phyloP scores from a whole-genome alignment of 768 basidiomycete genomes.

The Dioszegia aurantiaca region DNA sequence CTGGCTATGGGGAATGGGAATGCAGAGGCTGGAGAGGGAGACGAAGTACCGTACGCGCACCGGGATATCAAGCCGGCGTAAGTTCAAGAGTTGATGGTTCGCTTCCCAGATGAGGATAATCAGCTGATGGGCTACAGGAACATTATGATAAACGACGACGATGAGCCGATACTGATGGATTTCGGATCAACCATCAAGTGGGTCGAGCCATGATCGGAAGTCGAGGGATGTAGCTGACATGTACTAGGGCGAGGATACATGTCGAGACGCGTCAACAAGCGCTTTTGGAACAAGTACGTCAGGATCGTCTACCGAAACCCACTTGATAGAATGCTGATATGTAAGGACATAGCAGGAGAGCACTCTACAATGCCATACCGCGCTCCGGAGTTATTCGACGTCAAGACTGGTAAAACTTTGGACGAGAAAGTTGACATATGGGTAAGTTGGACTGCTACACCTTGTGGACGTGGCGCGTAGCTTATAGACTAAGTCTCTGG shows the following conservation, averaged over 20 bases:
- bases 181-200: constrained; percentile 81
- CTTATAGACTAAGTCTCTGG: constrained; percentile 67
- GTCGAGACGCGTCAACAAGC: constrained; percentile 83
- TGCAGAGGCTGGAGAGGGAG: constrained; percentile 51
- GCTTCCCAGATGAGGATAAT: no score
- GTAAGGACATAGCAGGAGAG: constrained; percentile 87
- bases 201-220: constrained; percentile 11
- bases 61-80: constrained; percentile 95
- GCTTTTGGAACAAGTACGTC: constrained; percentile 73
- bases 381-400: constrained; percentile 95
- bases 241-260: constrained; percentile 64
- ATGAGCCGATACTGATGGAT: constrained; percentile 90
- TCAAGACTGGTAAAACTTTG: constrained; percentile 78
- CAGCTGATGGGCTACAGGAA: constrained; percentile 60
- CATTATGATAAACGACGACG: constrained; percentile 94
- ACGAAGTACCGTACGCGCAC: constrained; percentile 81
- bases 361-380: constrained; percentile 98
- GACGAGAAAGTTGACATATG: constrained; percentile 97
- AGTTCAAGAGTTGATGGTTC: constrained; percentile 44
- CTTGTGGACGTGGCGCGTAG: not conserved
- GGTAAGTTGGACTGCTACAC: constrained; percentile 58
- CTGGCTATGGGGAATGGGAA: constrained; percentile 40
- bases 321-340: not conserved
- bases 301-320: not conserved
- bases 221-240: not conserved